These are phyloP conservation scores for Pharnaceum exiguum DNA, from an alignment of 148 eudicot genomes.

Conservation along the genomic window DNA sequence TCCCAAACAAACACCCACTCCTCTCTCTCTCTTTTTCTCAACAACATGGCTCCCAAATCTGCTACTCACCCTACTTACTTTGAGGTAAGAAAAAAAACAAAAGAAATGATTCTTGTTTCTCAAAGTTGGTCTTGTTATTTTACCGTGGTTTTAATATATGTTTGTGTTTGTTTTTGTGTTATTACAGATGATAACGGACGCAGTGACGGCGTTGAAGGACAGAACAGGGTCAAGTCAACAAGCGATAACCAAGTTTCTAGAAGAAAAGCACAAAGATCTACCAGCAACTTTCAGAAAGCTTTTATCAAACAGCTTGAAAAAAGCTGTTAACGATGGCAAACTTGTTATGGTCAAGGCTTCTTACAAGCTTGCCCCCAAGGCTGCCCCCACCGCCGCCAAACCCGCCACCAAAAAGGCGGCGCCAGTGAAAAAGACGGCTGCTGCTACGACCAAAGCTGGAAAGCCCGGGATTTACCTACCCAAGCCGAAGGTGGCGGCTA, in stretches of 20 bases:
- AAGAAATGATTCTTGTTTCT: neutral
- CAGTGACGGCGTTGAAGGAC: slow-evolving; percentile 29
- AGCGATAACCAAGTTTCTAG: slow-evolving; percentile 32
- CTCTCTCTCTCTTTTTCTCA: no score
- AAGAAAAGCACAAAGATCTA: slow-evolving; percentile 28
- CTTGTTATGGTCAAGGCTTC: slow-evolving; percentile 32
- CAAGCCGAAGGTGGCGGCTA: no score
- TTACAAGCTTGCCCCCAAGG: slow-evolving; percentile 24
- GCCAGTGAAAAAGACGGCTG: slow-evolving; percentile 6
- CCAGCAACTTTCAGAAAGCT: slow-evolving; percentile 24
- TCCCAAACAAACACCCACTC: no score
- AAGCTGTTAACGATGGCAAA: slow-evolving; percentile 20
- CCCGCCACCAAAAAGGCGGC: slow-evolving; percentile 8
- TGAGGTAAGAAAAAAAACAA: slow-evolving; percentile 12
- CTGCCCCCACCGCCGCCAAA: slow-evolving; percentile 6
- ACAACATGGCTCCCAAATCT: no score
- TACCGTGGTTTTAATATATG: neutral
- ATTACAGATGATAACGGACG: slow-evolving; percentile 36
- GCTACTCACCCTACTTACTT: slow-evolving; percentile 28
- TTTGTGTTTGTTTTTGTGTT: neutral
- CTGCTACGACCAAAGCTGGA: neutral
- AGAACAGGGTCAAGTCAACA: slow-evolving; percentile 30
- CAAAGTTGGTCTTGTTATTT: neutral
- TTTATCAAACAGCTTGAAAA: slow-evolving; percentile 22
- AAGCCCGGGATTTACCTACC: neutral